These are phyloP conservation scores for Saturnispora mendoncae DNA, from an alignment of 805 yeast species.

Conservation along the genomic window DNA sequence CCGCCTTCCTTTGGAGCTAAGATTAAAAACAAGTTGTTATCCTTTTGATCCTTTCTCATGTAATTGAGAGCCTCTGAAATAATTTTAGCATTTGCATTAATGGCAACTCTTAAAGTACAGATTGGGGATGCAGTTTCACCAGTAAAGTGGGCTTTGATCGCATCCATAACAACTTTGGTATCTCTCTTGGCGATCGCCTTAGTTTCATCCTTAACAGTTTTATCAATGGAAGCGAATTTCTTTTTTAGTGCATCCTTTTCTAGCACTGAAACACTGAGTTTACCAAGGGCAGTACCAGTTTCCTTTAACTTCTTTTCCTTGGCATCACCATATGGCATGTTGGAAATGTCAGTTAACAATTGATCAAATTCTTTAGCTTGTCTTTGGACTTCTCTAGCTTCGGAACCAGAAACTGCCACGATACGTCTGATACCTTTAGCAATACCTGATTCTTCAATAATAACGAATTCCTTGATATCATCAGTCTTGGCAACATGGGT, in stretches of 20 bases:
- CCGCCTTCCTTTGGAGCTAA: constrained; percentile 47
- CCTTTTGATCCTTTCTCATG: constrained; percentile 67
- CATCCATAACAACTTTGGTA: constrained; percentile 69
- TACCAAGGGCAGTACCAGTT: constrained; percentile 74
- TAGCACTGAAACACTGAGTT: constrained; percentile 72
- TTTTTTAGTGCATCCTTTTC: constrained; percentile 69
- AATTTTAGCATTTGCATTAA: constrained; percentile 84
- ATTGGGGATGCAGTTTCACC: constrained; percentile 42
- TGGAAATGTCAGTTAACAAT: constrained; percentile 49
- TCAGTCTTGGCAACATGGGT: constrained; percentile 91
- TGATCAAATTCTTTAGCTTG: constrained; percentile 64
- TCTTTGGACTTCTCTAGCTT: constrained; percentile 85
- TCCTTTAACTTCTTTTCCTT: constrained; percentile 82
- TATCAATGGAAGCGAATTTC: constrained; percentile 71
- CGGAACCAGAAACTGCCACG: constrained; percentile 91
- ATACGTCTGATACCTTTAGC: constrained; percentile 98
- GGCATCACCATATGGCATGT: constrained; percentile 59
- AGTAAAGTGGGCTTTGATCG: constrained; percentile 62
- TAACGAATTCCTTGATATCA: constrained; percentile 84
- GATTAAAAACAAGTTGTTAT: constrained; percentile 68
- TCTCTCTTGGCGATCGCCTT: constrained; percentile 86
- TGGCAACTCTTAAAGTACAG: constrained; percentile 59
- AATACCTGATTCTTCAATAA: constrained; percentile 92
- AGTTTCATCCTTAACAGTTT: constrained; percentile 77
- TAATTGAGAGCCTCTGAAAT: constrained; percentile 85